phyloP scores from a whole-genome alignment of 2,329 filamentous ascomycete genomes.

The Colletotrichum sp. region DNA sequence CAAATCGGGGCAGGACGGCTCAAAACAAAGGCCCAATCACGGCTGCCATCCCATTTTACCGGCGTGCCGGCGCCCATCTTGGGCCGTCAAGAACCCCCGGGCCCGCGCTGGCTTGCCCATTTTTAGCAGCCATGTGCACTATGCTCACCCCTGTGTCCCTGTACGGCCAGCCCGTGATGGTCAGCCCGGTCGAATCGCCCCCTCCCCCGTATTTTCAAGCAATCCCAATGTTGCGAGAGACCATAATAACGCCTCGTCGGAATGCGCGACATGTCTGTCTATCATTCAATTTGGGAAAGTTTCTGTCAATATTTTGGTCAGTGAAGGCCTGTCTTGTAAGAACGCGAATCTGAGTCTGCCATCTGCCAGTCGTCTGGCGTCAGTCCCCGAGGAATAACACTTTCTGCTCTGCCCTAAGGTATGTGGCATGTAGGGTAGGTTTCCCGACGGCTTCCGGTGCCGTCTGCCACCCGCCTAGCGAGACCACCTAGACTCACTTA shows the following conservation, averaged over 20 bases:
- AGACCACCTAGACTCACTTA: neutral
- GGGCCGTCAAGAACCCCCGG: neutral
- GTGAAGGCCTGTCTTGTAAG: neutral
- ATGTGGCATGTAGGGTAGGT: neutral
- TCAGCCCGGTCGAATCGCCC: neutral
- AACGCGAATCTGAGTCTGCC: neutral
- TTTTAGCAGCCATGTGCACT: slow-evolving; percentile 4
- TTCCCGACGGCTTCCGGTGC: neutral
- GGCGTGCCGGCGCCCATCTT: neutral
- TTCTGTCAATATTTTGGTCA: neutral
- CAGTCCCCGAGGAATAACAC: neutral
- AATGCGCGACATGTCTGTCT: neutral
- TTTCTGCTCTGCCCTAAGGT: neutral
- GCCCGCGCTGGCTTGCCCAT: neutral
- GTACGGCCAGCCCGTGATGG: neutral
- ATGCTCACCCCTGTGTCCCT: neutral
- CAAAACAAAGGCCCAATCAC: slow-evolving; percentile 9
- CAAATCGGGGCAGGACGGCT: neutral
- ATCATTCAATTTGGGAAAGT: neutral
- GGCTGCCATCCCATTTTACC: slow-evolving; percentile 4
- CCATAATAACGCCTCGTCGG: neutral
- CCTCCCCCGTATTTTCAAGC: slow-evolving; percentile 8
- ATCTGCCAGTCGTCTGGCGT: neutral
- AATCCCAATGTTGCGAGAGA: neutral
- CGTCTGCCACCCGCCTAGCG: neutral